Evolutionary conservation across 179 eudicot species (phyloP).

Genomic region (Patellifolia procumbens): DNA sequence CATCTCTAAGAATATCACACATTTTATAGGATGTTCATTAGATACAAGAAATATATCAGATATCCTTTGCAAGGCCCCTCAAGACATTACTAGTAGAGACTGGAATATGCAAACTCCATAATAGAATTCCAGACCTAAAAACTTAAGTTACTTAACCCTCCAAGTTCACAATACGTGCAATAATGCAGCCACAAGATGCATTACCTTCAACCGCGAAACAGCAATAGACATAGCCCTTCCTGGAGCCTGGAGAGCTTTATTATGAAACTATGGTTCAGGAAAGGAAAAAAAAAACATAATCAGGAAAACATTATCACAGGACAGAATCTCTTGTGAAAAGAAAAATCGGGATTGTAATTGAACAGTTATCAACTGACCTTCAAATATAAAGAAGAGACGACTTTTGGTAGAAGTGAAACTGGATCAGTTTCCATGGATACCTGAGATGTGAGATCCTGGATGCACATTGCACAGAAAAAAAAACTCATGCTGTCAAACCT

Average conservation of each 20-base stretch:
- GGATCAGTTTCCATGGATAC: slow-evolving; percentile 91
- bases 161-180: neutral
- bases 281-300: neutral
- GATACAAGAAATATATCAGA: no score
- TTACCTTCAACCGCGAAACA: slow-evolving; percentile 76
- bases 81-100: no score
- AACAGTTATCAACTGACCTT: slow-evolving; percentile 66
- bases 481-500: neutral
- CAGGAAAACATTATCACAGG: neutral
- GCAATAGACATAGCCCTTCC: slow-evolving; percentile 90
- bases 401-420: slow-evolving; percentile 78
- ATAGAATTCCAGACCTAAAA: no score
- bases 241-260: slow-evolving; percentile 95
- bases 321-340: neutral
- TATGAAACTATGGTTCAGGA: slow-evolving; percentile 41
- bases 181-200: neutral
- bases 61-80: no score
- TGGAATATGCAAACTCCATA: no score
- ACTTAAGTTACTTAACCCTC: no score
- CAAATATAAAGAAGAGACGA: slow-evolving; percentile 79
- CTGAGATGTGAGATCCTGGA: slow-evolving; percentile 80
- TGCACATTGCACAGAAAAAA: slow-evolving; percentile 17
- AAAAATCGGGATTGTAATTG: neutral
- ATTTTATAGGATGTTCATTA: no score
- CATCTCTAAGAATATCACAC: no score